Evolutionary conservation across 73 alveolate species (phyloP).

Genomic region (Paramecium octaurelia): DNA sequence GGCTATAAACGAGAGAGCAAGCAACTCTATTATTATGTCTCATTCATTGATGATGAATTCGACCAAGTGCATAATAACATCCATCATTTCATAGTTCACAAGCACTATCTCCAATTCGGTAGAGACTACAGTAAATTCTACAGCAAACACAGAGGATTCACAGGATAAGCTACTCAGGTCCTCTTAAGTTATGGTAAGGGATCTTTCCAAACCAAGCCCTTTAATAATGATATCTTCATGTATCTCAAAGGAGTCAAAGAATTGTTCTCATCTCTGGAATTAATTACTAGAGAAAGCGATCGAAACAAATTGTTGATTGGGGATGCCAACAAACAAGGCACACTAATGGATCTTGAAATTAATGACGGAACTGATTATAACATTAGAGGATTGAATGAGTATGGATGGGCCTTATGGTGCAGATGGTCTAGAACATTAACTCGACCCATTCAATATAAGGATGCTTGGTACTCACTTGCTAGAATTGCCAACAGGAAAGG

Average conservation of each 20-base stretch:
- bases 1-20: not conserved
- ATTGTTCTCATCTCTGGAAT: not conserved
- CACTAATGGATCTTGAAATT: not conserved
- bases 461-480: conserved; percentile 14
- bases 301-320: not conserved
- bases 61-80: not conserved
- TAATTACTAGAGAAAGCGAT: not conserved
- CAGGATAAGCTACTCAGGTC: conserved; percentile 6
- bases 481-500: not conserved
- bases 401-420: conserved; percentile 44
- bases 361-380: not conserved
- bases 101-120: conserved; percentile 31
- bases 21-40: not conserved
- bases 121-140: not conserved
- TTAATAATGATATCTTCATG: not conserved
- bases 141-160: not conserved
- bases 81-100: not conserved
- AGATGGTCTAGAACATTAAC: conserved; percentile 13
- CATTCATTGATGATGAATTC: conserved; percentile 20
- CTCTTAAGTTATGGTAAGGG: conserved; percentile 25
- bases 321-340: not conserved
- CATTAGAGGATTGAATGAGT: conserved; percentile 38
- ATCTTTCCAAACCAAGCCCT: not conserved
- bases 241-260: not conserved
- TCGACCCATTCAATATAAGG: not conserved